Evolutionary conservation across 2,329 filamentous ascomycete species (phyloP).

Genomic region (Apiospora koreana): DNA sequence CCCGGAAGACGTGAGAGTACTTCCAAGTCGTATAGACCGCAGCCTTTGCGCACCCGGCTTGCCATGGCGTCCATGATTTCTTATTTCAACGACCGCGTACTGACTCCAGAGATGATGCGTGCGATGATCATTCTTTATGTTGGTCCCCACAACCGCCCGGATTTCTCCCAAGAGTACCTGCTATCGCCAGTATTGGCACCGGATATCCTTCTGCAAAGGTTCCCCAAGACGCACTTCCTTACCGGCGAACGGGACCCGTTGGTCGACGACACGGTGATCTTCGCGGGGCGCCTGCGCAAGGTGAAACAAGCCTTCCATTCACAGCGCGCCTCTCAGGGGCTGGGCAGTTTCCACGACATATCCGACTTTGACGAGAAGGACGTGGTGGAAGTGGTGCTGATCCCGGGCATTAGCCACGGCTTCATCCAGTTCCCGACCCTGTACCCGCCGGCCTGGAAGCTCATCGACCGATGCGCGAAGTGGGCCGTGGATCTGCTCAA

Average conservation of each 20-base stretch:
- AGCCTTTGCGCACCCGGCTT: constrained; percentile 76
- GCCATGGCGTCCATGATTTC: constrained; percentile 97
- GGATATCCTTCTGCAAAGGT: constrained; percentile 77
- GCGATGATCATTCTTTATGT: constrained; percentile 99
- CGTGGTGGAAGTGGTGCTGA: constrained; percentile 77
- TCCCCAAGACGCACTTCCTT: constrained; percentile 91
- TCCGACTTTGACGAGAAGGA: constrained; percentile 70
- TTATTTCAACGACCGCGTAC: constrained; percentile 93
- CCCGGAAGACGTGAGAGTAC: constrained; percentile 23
- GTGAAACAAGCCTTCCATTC: constrained; percentile 64
- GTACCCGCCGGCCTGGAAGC: constrained; percentile 88
- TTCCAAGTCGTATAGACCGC: constrained; percentile 50
- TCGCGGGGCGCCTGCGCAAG: constrained; percentile 83
- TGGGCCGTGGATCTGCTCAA: constrained; percentile 83
- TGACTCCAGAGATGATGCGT: constrained; percentile 97
- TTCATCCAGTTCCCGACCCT: constrained; percentile 89
- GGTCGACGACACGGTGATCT: constrained; percentile 96
- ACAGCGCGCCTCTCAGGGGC: constrained; percentile 53
- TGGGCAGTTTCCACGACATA: constrained; percentile 46
- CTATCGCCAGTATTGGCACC: constrained; percentile 89
- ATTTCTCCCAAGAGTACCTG: constrained; percentile 89
- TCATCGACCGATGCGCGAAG: constrained; percentile 73
- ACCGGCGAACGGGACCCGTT: constrained; percentile 94
- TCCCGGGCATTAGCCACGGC: constrained; percentile 89
- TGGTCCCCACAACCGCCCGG: constrained; percentile 87